Conservation (phyloP, 768 basidiomycete genomes). For the Crassisporium funariophilum region DNA sequence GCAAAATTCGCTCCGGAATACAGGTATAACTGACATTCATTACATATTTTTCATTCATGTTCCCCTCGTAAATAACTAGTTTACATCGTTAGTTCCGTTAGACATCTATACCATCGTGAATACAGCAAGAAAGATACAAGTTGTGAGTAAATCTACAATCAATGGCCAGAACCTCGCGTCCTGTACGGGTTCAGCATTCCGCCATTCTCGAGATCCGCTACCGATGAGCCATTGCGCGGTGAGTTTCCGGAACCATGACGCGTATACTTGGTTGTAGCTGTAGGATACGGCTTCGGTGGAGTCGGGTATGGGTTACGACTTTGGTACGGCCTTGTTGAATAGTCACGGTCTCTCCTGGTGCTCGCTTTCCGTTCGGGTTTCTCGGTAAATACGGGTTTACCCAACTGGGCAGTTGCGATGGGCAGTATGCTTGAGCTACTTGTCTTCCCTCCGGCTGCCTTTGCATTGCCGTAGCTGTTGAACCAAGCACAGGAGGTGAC, state of each 20-base stretch:
- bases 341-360: conserved; percentile 24
- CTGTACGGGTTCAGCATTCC: conserved; percentile 45
- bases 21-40: background rate
- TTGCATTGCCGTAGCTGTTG: conserved; percentile 46
- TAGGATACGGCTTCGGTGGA: conserved; percentile 13
- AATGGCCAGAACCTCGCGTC: conserved; percentile 20
- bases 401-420: conserved; percentile 26
- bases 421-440: conserved; percentile 41
- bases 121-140: conserved; percentile 18
- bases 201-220: conserved; percentile 41
- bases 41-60: no score
- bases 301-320: conserved; percentile 20
- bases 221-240: conserved; percentile 34
- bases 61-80: conserved; percentile 1
- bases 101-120: conserved; percentile 21
- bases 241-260: conserved; percentile 37
- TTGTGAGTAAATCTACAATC: conserved; percentile 13
- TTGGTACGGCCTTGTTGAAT: conserved; percentile 17
- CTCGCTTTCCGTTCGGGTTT: conserved; percentile 31
- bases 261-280: conserved; percentile 22
- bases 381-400: conserved; percentile 19
- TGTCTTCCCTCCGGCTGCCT: conserved; percentile 38
- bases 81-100: conserved; percentile 9
- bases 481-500: conserved; percentile 79
- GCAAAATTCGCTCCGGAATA: background rate